Evolutionary conservation across 129 eudicot species (phyloP), one percentile per base, ranked within the genome.

Genomic region (Flaveria trinervia): DNA sequence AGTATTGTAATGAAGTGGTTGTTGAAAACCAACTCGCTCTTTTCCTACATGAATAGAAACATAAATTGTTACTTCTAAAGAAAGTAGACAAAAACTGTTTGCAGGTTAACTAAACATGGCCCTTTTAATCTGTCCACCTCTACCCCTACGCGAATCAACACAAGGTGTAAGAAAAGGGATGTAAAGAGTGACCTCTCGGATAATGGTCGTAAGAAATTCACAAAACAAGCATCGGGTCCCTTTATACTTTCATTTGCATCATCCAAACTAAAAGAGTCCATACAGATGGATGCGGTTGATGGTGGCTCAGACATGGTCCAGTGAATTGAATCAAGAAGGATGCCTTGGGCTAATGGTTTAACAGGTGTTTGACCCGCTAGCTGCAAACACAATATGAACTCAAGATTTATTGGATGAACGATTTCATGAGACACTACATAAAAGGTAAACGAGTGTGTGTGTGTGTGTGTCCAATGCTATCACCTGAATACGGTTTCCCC

Each of bases 221-320:
- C 89, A 70, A 87, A 90, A 25, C 88, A 90, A 70, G 85, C 68
- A 56, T 82, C 82, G 0, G 88, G 78, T 46, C 84, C 98, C 52
- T 83, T 86, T 22, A 64, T 80, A 44, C 74, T 83, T 18, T 62
- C 86, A 61, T 85, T 84, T 77, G 85, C 85, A 64, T 80, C 85
- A 45, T 70, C 57, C 16, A 83, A 45, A 77, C 92, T 76, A 17
- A 84, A 84, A 43, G 98, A 86, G 81, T 89, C 96, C 30, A 83
- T 82, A 75, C 85, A 86, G 10, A 86, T 67, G 66, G 96, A 81
- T 72, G 92, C 99, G 25, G 84, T 83, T 28, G 92, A 87, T 41
- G 88, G 76, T 62, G 93, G 97, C 79, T 94, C 97, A 7, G 96
- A 94, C 73, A 94, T 81, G 22, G 88, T 84, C 99, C 99, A 94